A percentile compares a stretch with the other conserved stretches of the same genome.
phyloP scores from a whole-genome alignment of 2,329 filamentous ascomycete genomes.

The Clonostachys rhizophaga region DNA sequence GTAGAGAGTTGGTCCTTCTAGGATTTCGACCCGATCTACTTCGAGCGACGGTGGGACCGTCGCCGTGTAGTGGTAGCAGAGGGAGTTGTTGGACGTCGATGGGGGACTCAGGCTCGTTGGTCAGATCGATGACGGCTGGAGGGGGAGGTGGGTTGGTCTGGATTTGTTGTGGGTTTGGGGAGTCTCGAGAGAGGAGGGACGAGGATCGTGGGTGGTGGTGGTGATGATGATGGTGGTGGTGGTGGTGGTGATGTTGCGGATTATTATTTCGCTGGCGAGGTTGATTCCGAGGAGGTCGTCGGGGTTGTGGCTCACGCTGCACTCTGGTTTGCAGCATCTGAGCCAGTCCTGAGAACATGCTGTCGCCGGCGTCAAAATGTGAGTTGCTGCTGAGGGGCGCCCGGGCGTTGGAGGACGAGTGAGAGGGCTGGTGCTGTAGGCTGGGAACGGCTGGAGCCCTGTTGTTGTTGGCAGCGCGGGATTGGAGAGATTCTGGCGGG shows the following conservation, averaged over 20 bases:
- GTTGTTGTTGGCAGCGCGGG: not conserved
- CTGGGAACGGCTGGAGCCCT: too few relatives aligned
- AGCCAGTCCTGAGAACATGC: too few relatives aligned
- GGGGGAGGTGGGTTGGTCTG: not conserved
- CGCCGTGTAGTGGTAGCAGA: not conserved
- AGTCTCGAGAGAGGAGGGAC: not conserved
- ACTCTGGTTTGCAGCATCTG: too few relatives aligned
- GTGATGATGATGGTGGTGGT: conserved; percentile 2
- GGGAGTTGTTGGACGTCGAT: conserved; percentile 8
- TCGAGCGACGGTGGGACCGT: not conserved
- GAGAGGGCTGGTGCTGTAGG: too few relatives aligned
- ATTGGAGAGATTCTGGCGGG: not conserved
- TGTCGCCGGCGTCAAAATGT: not conserved
- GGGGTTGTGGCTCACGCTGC: too few relatives aligned
- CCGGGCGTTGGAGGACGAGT: not conserved
- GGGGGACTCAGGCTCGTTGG: conserved; percentile 44
- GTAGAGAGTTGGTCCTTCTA: conserved; percentile 32
- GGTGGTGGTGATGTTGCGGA: not conserved
- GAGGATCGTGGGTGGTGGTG: not conserved
- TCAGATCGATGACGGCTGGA: conserved; percentile 38
- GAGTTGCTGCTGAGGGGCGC: not conserved
- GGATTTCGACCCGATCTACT: conserved; percentile 21
- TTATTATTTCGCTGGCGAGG: not conserved
- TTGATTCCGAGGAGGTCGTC: too few relatives aligned
- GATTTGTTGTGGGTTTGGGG: not conserved